These are phyloP conservation scores for Trypanosoma rangeli DNA, from an alignment of 208 protist genomes.

Conservation along the genomic window DNA sequence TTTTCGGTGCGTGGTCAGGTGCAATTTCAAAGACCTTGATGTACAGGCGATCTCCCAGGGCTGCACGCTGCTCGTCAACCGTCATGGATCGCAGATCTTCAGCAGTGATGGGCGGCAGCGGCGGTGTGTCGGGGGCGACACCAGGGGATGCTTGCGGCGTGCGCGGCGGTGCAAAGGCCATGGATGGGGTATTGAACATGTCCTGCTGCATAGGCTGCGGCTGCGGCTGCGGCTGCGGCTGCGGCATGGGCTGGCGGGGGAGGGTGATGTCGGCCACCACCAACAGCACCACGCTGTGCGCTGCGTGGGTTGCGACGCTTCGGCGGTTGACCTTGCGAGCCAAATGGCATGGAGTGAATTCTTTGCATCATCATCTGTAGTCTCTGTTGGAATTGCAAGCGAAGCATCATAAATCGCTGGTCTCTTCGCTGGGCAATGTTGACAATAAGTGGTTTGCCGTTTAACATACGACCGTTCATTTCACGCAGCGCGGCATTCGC, in stretches of 20 bases:
- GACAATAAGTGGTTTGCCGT: slow-evolving; percentile 97
- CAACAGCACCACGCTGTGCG: slow-evolving; percentile 29
- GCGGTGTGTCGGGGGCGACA: slow-evolving; percentile 68
- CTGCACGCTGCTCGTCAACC: slow-evolving; percentile 87
- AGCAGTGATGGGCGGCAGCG: slow-evolving; percentile 82
- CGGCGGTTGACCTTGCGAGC: slow-evolving; percentile 23
- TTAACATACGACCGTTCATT: slow-evolving; percentile 97
- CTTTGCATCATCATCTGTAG: slow-evolving; percentile 87
- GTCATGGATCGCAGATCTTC: slow-evolving; percentile 82
- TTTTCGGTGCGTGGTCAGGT: slow-evolving; percentile 84
- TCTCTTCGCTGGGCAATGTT: slow-evolving; percentile 97
- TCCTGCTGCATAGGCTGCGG: slow-evolving; percentile 29
- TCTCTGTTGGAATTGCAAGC: slow-evolving; percentile 93
- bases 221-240: slow-evolving; percentile 21
- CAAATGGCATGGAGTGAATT: slow-evolving; percentile 54
- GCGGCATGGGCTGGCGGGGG: too few species aligned
- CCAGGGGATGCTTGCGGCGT: slow-evolving; percentile 69
- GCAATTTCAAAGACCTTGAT: slow-evolving; percentile 86
- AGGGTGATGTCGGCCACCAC: slow-evolving; percentile 34
- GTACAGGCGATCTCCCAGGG: slow-evolving; percentile 88
- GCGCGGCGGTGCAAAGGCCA: slow-evolving; percentile 40
- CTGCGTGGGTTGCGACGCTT: slow-evolving; percentile 33
- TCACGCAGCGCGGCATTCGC: slow-evolving; percentile 96
- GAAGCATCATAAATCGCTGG: slow-evolving; percentile 94
- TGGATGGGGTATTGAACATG: slow-evolving; percentile 49